These are phyloP conservation scores for Kluyveromyces aestuarii DNA, from an alignment of 805 yeast species.

Conservation along the genomic window DNA sequence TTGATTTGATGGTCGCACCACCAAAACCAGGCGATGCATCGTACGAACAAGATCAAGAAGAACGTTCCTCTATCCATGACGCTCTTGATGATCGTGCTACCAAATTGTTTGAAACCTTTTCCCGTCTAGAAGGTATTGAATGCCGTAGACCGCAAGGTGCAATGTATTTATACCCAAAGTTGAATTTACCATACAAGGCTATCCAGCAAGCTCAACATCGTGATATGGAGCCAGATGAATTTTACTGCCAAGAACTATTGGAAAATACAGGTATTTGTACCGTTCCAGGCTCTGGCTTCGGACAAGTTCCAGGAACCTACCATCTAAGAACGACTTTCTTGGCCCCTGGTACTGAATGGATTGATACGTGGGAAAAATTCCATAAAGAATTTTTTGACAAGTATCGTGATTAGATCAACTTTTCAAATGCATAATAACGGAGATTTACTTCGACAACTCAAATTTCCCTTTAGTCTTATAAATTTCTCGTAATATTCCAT, in stretches of 20 bases:
- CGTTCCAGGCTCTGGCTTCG: constrained; percentile 96
- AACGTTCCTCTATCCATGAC: constrained; percentile 51
- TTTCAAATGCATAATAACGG: background rate
- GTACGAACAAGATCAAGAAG: constrained; percentile 54
- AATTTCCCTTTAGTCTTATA: too few relatives aligned
- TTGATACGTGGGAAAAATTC: constrained; percentile 66
- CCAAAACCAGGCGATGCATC: constrained; percentile 74
- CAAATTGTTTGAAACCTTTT: constrained; percentile 60
- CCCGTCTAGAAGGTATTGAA: constrained; percentile 65
- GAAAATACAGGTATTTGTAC: constrained; percentile 92
- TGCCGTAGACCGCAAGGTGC: constrained; percentile 95
- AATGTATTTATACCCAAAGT: constrained; percentile 88
- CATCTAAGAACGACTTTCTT: constrained; percentile 95
- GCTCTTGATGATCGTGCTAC: constrained; percentile 57
- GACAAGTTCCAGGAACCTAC: constrained; percentile 81
- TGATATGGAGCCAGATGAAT: constrained; percentile 68
- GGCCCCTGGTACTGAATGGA: constrained; percentile 93
- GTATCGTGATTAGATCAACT: constrained; percentile 31
- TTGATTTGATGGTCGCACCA: constrained; percentile 90
- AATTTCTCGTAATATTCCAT: background rate
- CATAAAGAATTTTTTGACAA: constrained; percentile 61
- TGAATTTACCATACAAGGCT: constrained; percentile 58
- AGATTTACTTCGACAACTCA: background rate
- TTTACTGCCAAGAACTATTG: constrained; percentile 76
- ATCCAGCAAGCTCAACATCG: constrained; percentile 47